Conservation (phyloP, 208 protist species). For the Acanthamoeba culbertsoni region DNA sequence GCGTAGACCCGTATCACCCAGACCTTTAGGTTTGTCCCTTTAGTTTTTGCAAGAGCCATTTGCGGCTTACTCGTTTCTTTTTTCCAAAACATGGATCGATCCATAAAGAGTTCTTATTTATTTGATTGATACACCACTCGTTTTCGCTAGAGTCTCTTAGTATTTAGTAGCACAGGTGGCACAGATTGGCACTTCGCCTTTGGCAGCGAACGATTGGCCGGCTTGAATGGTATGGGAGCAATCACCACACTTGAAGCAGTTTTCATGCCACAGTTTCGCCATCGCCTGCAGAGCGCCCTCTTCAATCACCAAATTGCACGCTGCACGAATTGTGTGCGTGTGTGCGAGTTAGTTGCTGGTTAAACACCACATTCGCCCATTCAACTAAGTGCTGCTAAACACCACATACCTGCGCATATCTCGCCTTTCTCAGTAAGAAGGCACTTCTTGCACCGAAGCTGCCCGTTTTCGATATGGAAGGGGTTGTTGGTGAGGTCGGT, state of each 20-base stretch:
- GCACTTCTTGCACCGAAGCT: conserved; percentile 12
- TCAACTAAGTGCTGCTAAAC: background rate
- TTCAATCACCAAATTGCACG: background rate
- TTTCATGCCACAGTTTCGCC: background rate
- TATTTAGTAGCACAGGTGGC: conserved; percentile 2
- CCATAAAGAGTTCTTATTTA: too few species aligned
- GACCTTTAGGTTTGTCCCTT: too few species aligned
- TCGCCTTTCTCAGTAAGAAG: background rate
- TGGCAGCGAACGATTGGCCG: background rate
- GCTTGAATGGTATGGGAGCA: background rate
- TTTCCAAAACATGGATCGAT: too few species aligned
- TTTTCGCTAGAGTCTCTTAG: background rate
- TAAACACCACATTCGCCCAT: background rate
- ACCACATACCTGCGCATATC: background rate
- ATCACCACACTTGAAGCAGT: background rate
- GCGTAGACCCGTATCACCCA: too few species aligned
- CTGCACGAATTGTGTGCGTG: too few species aligned
- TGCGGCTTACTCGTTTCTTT: too few species aligned
- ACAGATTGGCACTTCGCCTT: background rate
- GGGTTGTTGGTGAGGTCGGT: background rate
- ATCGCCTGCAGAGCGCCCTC: conserved; percentile 20
- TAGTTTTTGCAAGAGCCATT: too few species aligned
- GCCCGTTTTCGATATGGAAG: background rate
- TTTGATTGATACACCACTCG: background rate
- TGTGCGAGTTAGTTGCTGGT: too few species aligned